Percentiles rank a stretch among this genome's conserved stretches.
phyloP scores from a whole-genome alignment of 106 monocot genomes.

The Allium sativum region DNA sequence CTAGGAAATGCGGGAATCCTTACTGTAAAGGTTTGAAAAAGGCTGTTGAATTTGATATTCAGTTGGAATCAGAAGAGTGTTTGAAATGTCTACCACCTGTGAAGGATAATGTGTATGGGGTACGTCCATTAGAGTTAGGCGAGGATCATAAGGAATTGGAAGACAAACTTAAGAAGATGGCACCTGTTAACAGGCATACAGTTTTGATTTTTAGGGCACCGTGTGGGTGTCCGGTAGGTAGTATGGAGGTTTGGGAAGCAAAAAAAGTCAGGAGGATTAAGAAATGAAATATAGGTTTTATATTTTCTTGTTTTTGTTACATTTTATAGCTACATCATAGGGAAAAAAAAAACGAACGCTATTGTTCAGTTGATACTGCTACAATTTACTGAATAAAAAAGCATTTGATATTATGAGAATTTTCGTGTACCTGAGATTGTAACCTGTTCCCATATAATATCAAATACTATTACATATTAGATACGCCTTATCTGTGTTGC shows the following conservation, averaged over 20 bases:
- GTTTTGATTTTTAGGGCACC: conserved; percentile 74
- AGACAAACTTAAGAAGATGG: conserved; percentile 95
- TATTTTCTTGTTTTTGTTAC: too few relatives aligned
- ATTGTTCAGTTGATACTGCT: too few relatives aligned
- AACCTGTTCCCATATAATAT: too few relatives aligned
- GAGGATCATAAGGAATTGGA: conserved; percentile 65
- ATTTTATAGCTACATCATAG: too few relatives aligned
- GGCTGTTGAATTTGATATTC: conserved; percentile 92
- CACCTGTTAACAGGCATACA: conserved; percentile 80
- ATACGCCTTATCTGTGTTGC: too few relatives aligned
- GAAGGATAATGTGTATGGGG: conserved; percentile 26
- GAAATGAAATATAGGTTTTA: conserved; percentile 12
- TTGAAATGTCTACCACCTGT: conserved; percentile 35
- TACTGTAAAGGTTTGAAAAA: conserved; percentile 70
- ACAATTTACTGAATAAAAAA: too few relatives aligned
- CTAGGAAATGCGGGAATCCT: conserved; percentile 83
- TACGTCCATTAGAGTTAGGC: conserved; percentile 43
- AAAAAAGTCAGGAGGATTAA: conserved; percentile 45
- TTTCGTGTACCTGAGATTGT: too few relatives aligned
- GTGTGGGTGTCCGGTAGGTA: conserved; percentile 76
- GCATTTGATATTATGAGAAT: too few relatives aligned
- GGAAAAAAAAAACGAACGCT: too few relatives aligned
- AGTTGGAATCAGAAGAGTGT: conserved; percentile 91
- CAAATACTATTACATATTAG: too few relatives aligned
- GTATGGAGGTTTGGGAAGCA: conserved; percentile 95